These are phyloP conservation scores for Didymella exigua DNA, from an alignment of 2,329 filamentous ascomycete species.

Conservation along the genomic window DNA sequence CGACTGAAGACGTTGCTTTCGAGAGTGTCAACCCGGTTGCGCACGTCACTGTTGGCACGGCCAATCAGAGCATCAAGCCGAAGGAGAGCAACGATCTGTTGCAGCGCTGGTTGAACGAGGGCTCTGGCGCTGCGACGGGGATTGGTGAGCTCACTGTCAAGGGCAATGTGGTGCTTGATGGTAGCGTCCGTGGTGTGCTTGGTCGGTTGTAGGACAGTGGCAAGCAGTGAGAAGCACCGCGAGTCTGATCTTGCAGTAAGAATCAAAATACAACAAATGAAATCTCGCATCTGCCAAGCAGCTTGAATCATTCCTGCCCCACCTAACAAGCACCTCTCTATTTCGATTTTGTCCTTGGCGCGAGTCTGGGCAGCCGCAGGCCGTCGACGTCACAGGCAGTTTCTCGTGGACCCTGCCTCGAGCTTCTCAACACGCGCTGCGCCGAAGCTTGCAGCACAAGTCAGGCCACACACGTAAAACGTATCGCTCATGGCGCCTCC, in stretches of 20 bases:
- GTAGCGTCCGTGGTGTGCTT: constrained; percentile 56
- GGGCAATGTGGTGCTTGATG: constrained; percentile 62
- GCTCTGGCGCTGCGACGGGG: constrained; percentile 57
- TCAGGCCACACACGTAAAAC: no score
- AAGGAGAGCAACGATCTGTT: constrained; percentile 92
- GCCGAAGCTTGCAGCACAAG: no score
- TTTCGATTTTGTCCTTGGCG: no score
- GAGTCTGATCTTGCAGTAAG: not conserved
- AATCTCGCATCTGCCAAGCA: no score
- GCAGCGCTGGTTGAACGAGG: constrained; percentile 71
- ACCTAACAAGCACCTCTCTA: no score
- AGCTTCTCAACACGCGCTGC: no score
- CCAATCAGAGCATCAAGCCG: constrained; percentile 76
- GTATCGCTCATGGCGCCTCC: constrained; percentile 42
- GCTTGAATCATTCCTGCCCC: no score
- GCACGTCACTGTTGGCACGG: constrained; percentile 90
- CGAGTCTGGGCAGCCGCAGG: no score
- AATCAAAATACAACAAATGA: no score
- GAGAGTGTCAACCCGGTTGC: constrained; percentile 77
- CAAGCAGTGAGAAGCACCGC: not conserved
- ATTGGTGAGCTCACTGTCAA: constrained; percentile 62
- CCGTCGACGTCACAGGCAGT: no score
- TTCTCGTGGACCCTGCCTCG: no score
- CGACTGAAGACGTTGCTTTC: constrained; percentile 56
- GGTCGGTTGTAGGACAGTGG: constrained; percentile 31